Evolutionary conservation across 1,284 basidiomycete species (phyloP).

Genomic region (Heterobasidion annosum): DNA sequence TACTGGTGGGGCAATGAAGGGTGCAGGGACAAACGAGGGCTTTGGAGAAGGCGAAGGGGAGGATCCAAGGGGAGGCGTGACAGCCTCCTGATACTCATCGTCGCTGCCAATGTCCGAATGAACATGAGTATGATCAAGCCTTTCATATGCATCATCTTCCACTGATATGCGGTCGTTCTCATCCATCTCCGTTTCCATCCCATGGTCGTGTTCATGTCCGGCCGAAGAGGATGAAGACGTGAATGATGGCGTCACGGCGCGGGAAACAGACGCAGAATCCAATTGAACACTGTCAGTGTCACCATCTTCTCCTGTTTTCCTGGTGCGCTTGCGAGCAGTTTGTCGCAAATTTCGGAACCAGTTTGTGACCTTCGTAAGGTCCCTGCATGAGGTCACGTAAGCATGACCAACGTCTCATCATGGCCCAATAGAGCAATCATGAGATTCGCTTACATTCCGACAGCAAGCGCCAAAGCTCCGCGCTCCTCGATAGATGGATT

Average conservation of each 20-base stretch:
- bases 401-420: background rate
- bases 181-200: constrained; percentile 11
- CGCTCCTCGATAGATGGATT: constrained; percentile 76
- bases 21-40: constrained; percentile 15
- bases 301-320: constrained; percentile 25
- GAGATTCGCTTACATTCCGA: constrained; percentile 40
- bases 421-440: background rate
- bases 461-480: constrained; percentile 56
- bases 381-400: constrained; percentile 31
- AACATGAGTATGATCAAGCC: constrained; percentile 16
- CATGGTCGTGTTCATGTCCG: constrained; percentile 9
- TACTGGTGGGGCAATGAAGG: constrained; percentile 9
- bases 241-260: constrained; percentile 37
- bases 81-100: constrained; percentile 59
- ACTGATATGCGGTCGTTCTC: constrained; percentile 14
- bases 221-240: constrained; percentile 26
- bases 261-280: constrained; percentile 33
- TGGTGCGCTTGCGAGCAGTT: constrained; percentile 53
- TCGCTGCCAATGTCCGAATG: constrained; percentile 19
- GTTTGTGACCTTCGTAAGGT: constrained; percentile 75
- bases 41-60: constrained; percentile 49
- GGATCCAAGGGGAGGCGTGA: constrained; percentile 35
- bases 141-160: constrained; percentile 12
- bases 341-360: constrained; percentile 78
- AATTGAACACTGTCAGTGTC: constrained; percentile 23